These are phyloP conservation scores for Pezicula carpinea DNA, from an alignment of 2,329 filamentous ascomycete species.

Conservation along the genomic window DNA sequence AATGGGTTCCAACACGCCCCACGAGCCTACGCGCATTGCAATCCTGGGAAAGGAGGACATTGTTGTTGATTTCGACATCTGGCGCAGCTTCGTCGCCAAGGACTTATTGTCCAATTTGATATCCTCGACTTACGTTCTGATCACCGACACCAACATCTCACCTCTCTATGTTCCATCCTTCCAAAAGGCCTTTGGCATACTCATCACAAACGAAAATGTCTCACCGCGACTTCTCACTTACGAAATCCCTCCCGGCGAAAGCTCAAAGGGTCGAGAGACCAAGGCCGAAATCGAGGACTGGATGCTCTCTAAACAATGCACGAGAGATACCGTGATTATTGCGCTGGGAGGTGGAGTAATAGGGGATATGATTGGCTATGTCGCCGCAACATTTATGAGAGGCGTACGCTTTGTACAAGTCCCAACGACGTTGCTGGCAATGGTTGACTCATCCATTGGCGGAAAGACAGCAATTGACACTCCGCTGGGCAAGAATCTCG, in stretches of 20 bases:
- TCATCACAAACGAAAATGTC: slow-evolving; percentile 32
- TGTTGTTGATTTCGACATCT: slow-evolving; percentile 85
- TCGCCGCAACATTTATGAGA: slow-evolving; percentile 97
- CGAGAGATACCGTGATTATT: slow-evolving; percentile 89
- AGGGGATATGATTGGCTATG: slow-evolving; percentile 95
- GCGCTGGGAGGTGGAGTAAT: slow-evolving; percentile 95
- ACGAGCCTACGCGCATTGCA: slow-evolving; percentile 55
- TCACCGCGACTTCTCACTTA: slow-evolving; percentile 75
- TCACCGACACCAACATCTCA: slow-evolving; percentile 91
- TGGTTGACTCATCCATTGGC: slow-evolving; percentile 98
- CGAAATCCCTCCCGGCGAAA: slow-evolving; percentile 84
- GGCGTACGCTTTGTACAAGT: slow-evolving; percentile 95
- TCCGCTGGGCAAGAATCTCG: slow-evolving; percentile 89
- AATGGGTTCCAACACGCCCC: slow-evolving; percentile 20
- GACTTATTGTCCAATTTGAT: slow-evolving; percentile 74
- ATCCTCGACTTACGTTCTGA: slow-evolving; percentile 90
- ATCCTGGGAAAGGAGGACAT: slow-evolving; percentile 90
- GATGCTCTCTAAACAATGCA: slow-evolving; percentile 90
- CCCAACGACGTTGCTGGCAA: slow-evolving; percentile 87
- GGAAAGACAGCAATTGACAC: slow-evolving; percentile 98
- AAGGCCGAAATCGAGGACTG: slow-evolving; percentile 97
- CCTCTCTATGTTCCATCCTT: slow-evolving; percentile 79
- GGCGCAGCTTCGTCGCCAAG: slow-evolving; percentile 73
- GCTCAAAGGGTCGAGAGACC: slow-evolving; percentile 86
- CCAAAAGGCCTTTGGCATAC: slow-evolving; percentile 55